These are phyloP conservation scores for Neostapfia colusana DNA, from an alignment of 176 grass and related monocot genomes.

Conservation along the genomic window DNA sequence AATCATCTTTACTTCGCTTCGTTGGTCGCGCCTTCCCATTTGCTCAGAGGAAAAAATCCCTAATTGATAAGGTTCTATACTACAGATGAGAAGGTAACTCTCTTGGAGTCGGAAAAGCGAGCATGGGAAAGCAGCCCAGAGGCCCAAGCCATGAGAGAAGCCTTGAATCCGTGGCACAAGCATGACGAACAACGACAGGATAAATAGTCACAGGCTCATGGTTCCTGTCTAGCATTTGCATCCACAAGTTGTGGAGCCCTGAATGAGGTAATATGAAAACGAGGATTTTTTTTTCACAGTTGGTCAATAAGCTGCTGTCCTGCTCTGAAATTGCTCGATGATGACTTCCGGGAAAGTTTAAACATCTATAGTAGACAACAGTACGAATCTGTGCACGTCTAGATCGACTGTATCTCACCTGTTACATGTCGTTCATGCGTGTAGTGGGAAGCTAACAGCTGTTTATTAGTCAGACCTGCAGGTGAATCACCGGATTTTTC, in stretches of 20 bases:
- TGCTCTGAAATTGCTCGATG: neutral
- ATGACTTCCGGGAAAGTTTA: neutral
- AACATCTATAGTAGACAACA: neutral
- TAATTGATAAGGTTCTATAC: neutral
- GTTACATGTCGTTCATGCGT: too few species aligned
- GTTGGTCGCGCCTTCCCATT: neutral
- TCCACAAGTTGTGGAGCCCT: constrained; percentile 16
- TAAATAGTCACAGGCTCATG: constrained; percentile 35
- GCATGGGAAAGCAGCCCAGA: constrained; percentile 80
- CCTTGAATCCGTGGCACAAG: constrained; percentile 82
- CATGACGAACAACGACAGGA: constrained; percentile 52
- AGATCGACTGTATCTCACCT: too few species aligned
- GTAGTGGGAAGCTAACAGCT: too few species aligned
- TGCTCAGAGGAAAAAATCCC: neutral
- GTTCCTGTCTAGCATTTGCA: constrained; percentile 3
- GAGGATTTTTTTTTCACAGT: neutral
- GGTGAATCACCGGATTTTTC: too few species aligned
- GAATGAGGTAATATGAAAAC: neutral
- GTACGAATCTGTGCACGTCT: too few species aligned
- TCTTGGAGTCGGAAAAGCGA: constrained; percentile 78
- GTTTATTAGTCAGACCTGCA: too few species aligned
- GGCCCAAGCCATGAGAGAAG: constrained; percentile 75
- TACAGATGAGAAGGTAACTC: constrained; percentile 81
- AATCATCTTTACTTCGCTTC: neutral
- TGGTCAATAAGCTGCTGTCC: neutral